Evolutionary conservation across 768 basidiomycete genomes (phyloP).

Genomic region (Tephrocybe sp.): DNA sequence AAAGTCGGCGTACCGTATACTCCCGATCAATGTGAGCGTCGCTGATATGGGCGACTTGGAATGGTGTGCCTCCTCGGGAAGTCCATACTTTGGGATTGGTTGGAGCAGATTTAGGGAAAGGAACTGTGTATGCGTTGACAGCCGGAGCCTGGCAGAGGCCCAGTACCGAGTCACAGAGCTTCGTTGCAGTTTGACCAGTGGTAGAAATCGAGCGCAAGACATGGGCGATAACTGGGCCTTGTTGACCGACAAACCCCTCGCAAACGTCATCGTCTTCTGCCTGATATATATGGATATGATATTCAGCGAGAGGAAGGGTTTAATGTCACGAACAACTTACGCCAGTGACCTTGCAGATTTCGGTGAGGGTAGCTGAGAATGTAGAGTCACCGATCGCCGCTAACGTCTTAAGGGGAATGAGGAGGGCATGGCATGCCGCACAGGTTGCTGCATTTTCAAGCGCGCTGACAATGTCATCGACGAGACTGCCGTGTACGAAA

Average conservation of each 20-base stretch:
- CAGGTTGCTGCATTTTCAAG: slow-evolving; percentile 47
- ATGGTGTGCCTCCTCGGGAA: slow-evolving; percentile 38
- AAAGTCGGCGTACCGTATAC: slow-evolving; percentile 38
- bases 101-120: slow-evolving; percentile 42
- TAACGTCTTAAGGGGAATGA: slow-evolving; percentile 42
- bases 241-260: slow-evolving; percentile 43
- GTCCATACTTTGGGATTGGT: slow-evolving; percentile 28
- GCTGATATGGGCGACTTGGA: slow-evolving; percentile 60
- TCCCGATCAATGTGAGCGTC: slow-evolving; percentile 61
- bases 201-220: slow-evolving; percentile 47
- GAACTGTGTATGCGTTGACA: slow-evolving; percentile 40
- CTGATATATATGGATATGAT: slow-evolving; percentile 23
- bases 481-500: slow-evolving; percentile 25
- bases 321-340: slow-evolving; percentile 20
- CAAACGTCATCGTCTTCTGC: slow-evolving; percentile 58
- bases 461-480: slow-evolving; percentile 39
- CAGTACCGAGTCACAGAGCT: slow-evolving; percentile 52
- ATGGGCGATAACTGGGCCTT: slow-evolving; percentile 59
- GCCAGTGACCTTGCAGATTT: slow-evolving; percentile 40
- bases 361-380: slow-evolving; percentile 40
- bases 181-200: slow-evolving; percentile 44
- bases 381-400: slow-evolving; percentile 46
- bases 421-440: slow-evolving; percentile 46
- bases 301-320: neutral
- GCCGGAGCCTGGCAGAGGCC: slow-evolving; percentile 51